These are phyloP conservation scores for Pelagomonas calceolata DNA, from an alignment of 108 stramenopile species.

Conservation along the genomic window DNA sequence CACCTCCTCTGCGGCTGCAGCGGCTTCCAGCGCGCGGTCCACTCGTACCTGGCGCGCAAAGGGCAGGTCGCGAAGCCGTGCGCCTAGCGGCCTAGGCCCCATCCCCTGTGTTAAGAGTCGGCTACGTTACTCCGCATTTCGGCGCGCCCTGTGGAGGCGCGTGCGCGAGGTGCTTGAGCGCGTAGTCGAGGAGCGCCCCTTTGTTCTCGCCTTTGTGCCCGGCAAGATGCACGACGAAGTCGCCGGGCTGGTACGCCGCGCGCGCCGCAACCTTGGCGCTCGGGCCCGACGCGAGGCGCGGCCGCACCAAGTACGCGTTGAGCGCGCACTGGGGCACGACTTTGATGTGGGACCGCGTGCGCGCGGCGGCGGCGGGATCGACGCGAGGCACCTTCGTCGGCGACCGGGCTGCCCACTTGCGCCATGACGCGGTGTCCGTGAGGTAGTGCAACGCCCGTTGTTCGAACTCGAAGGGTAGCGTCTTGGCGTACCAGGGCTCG, in stretches of 20 bases:
- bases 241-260: constrained; percentile 19
- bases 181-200: neutral
- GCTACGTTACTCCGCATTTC: too few relatives aligned
- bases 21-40: too few relatives aligned
- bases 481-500: constrained; percentile 16
- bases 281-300: constrained; percentile 11
- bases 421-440: constrained; percentile 25
- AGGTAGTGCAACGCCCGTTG: constrained; percentile 38
- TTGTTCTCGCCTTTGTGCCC: constrained; percentile 20
- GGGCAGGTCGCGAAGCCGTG: too few relatives aligned
- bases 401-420: too few relatives aligned
- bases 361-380: constrained; percentile 2
- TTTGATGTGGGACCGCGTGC: constrained; percentile 17
- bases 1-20: constrained; percentile 16
- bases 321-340: constrained; percentile 30
- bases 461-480: constrained; percentile 17
- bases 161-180: neutral
- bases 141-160: neutral
- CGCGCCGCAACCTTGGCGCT: neutral
- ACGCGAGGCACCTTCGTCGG: too few relatives aligned
- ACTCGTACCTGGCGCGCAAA: too few relatives aligned
- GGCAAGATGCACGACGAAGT: constrained; percentile 35
- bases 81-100: too few relatives aligned
- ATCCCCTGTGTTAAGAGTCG: too few relatives aligned
- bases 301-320: constrained; percentile 34